Percentiles rank a stretch among this genome's conserved stretches.
These are phyloP conservation scores for Rhodamnia argentea DNA, from an alignment of 345 rosid species.

Conservation along the genomic window DNA sequence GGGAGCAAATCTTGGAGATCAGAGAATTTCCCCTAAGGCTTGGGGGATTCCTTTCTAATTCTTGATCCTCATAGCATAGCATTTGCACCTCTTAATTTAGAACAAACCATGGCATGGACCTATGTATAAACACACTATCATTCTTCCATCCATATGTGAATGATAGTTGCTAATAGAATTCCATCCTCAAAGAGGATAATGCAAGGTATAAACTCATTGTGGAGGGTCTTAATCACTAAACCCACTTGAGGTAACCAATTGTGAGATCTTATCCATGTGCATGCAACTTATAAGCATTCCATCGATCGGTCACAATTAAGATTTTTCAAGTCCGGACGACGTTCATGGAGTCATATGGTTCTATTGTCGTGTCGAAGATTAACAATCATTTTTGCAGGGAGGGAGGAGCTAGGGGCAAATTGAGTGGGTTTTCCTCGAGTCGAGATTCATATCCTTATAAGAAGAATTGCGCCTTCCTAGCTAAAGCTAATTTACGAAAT, in stretches of 20 bases:
- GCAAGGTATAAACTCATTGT: background rate
- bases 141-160: background rate
- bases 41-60: background rate
- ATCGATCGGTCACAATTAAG: background rate
- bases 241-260: no score
- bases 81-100: background rate
- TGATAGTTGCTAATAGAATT: background rate
- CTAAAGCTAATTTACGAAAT: background rate
- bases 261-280: background rate
- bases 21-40: background rate
- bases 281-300: background rate
- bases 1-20: background rate
- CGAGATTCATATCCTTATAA: background rate
- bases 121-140: background rate
- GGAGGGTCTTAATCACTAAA: no score
- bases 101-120: background rate
- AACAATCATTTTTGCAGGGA: background rate
- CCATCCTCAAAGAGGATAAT: background rate
- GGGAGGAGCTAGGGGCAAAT: background rate
- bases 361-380: rapidly evolving
- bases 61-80: background rate
- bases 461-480: background rate
- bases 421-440: background rate
- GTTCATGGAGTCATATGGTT: background rate
- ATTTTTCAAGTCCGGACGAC: background rate